Evolutionary conservation across 306 rosid species (phyloP).

Genomic region (Lablab purpureus): DNA sequence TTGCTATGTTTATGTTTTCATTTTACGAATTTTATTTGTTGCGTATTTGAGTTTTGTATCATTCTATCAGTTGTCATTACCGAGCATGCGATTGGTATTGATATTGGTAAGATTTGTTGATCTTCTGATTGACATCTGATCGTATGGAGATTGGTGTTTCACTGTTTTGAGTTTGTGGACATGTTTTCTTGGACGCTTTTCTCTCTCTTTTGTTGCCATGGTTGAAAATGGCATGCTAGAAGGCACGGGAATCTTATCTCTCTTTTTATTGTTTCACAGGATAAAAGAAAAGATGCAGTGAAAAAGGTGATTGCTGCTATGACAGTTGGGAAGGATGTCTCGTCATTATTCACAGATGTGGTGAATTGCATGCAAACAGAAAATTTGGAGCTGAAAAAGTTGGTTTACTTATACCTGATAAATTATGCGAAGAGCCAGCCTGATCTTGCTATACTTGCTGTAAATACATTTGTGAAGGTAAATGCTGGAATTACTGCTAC

Average conservation of each 20-base stretch:
- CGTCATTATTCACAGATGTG: constrained; percentile 95
- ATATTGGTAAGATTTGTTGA: constrained; percentile 6
- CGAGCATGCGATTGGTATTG: neutral
- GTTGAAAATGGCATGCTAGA: constrained; percentile 18
- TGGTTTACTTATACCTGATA: constrained; percentile 91
- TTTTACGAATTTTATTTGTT: constrained; percentile 4
- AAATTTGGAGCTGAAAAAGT: constrained; percentile 96
- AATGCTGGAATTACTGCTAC: constrained; percentile 38
- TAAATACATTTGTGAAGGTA: constrained; percentile 99
- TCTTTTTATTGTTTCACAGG: constrained; percentile 59
- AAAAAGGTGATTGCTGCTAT: constrained; percentile 99
- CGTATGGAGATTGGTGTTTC: neutral
- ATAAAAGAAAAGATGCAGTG: constrained; percentile 99
- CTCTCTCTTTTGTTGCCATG: neutral
- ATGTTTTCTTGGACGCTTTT: constrained; percentile 4
- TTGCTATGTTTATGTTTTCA: neutral
- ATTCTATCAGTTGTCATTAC: neutral
- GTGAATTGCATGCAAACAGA: constrained; percentile 99
- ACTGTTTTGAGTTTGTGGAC: neutral
- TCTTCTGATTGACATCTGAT: constrained; percentile 25
- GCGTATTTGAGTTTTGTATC: neutral
- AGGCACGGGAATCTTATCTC: constrained; percentile 26
- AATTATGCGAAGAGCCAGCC: constrained; percentile 99
- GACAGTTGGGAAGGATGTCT: constrained; percentile 99
- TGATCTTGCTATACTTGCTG: constrained; percentile 97